Evolutionary conservation across 805 yeast species (phyloP).

Genomic region (Pichia deserticola): DNA sequence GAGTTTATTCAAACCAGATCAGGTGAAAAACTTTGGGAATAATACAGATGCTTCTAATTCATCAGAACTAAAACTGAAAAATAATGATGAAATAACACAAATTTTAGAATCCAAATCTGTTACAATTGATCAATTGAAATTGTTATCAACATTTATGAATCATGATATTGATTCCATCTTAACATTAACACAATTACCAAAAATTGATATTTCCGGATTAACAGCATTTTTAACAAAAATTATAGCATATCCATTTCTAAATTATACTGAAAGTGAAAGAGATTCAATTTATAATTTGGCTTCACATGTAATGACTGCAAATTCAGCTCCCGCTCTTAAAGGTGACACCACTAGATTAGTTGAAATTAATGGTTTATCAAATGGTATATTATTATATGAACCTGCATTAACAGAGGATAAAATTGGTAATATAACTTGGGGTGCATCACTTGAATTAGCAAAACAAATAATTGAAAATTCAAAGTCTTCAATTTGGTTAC

Average conservation of each 20-base stretch:
- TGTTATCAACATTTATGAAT: neutral
- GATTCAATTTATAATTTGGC: constrained; percentile 46
- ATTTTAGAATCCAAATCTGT: neutral
- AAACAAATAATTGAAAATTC: constrained; percentile 32
- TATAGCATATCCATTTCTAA: constrained; percentile 40
- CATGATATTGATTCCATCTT: neutral
- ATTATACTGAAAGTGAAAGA: constrained; percentile 34
- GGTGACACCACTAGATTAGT: constrained; percentile 64
- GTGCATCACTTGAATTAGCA: constrained; percentile 71
- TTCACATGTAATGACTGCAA: constrained; percentile 63
- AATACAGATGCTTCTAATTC: neutral
- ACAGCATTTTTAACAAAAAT: constrained; percentile 43
- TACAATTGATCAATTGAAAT: neutral
- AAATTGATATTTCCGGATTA: constrained; percentile 23
- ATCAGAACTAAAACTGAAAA: no score
- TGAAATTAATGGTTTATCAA: constrained; percentile 32
- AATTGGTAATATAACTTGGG: constrained; percentile 94
- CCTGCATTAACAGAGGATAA: constrained; percentile 85
- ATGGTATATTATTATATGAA: constrained; percentile 46
- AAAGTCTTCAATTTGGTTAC: constrained; percentile 6
- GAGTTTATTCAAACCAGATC: constrained; percentile 40
- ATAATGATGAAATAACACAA: neutral
- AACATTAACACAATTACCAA: constrained; percentile 2
- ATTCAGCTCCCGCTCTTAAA: constrained; percentile 78
- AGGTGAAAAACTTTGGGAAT: constrained; percentile 41